Conservation (phyloP, 768 basidiomycete species). For the Mycena sanguinolenta region DNA sequence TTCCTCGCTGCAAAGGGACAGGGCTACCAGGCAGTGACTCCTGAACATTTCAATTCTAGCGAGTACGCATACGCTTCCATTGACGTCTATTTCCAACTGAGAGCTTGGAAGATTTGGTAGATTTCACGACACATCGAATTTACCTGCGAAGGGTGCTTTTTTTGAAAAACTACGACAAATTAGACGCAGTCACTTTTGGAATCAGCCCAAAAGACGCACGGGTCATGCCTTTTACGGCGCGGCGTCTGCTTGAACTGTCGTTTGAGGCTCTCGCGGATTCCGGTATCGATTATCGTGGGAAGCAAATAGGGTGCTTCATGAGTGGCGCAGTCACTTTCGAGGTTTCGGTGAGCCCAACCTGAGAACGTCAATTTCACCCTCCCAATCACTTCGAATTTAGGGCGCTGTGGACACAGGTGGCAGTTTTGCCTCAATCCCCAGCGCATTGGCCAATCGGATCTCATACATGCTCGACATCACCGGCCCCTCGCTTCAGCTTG, state of each 20-base stretch:
- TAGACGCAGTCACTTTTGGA: conserved; percentile 6
- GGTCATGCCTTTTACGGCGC: not conserved
- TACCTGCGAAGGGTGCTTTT: conserved; percentile 5
- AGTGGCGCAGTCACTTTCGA: not conserved
- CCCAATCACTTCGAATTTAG: not conserved
- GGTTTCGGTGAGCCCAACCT: not conserved
- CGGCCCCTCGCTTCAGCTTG: conserved; percentile 52
- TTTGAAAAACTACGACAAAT: not conserved
- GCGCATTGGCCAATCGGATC: too few relatives aligned
- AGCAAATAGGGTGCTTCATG: conserved; percentile 12
- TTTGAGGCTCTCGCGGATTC: conserved; percentile 16
- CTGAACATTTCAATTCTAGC: not conserved
- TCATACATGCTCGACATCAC: conserved; percentile 41
- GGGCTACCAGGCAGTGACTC: conserved; percentile 1
- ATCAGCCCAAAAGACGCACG: conserved; percentile 18
- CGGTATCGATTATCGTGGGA: conserved; percentile 7
- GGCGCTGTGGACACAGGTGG: not conserved
- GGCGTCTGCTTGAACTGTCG: conserved; percentile 13
- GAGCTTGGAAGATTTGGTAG: not conserved
- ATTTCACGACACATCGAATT: not conserved
- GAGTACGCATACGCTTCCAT: not conserved
- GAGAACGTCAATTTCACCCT: too few relatives aligned
- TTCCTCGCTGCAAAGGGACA: conserved; percentile 3
- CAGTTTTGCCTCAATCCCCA: not conserved
- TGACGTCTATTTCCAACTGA: not conserved